A percentile compares a stretch with the other conserved stretches of the same genome.
These are phyloP conservation scores for Ocimum tenuiflorum DNA, from an alignment of 257 asterid species.

Conservation along the genomic window DNA sequence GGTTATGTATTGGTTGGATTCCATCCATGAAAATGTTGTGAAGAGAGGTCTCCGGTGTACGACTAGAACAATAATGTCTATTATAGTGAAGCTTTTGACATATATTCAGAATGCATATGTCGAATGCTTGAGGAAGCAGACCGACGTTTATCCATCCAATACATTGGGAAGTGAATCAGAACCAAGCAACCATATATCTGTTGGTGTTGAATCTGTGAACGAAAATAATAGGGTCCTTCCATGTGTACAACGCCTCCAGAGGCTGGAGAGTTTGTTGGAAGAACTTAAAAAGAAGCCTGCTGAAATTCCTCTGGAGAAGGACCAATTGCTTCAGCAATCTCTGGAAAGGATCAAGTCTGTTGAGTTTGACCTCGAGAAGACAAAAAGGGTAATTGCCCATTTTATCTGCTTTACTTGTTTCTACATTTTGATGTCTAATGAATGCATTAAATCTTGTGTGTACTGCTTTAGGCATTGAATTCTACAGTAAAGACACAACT, in stretches of 20 bases:
- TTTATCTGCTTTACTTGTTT: neutral
- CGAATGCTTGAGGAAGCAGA: conserved; percentile 53
- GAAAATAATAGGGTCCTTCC: conserved; percentile 48
- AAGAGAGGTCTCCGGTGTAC: conserved; percentile 50
- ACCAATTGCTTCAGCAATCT: conserved; percentile 68
- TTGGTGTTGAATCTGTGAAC: conserved; percentile 30
- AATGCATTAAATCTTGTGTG: conserved; percentile 10
- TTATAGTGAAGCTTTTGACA: conserved; percentile 36
- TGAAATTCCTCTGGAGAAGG: conserved; percentile 77
- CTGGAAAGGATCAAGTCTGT: conserved; percentile 79
- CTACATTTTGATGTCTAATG: conserved; percentile 1
- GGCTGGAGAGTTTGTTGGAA: conserved; percentile 62
- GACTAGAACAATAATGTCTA: conserved; percentile 45
- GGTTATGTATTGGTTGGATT: conserved; percentile 40
- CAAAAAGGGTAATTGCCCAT: conserved; percentile 57
- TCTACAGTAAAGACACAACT: conserved; percentile 70
- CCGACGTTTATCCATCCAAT: conserved; percentile 47
- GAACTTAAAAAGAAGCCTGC: conserved; percentile 64
- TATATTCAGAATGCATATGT: conserved; percentile 35
- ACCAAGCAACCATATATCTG: conserved; percentile 22
- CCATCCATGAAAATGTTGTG: conserved; percentile 51
- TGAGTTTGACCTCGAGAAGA: conserved; percentile 81
- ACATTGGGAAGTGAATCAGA: conserved; percentile 40
- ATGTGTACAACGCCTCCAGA: conserved; percentile 70
- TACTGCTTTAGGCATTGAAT: conserved; percentile 52